Conservation (phyloP, 202 grass and related monocot species). For the Musa balbisiana region DNA sequence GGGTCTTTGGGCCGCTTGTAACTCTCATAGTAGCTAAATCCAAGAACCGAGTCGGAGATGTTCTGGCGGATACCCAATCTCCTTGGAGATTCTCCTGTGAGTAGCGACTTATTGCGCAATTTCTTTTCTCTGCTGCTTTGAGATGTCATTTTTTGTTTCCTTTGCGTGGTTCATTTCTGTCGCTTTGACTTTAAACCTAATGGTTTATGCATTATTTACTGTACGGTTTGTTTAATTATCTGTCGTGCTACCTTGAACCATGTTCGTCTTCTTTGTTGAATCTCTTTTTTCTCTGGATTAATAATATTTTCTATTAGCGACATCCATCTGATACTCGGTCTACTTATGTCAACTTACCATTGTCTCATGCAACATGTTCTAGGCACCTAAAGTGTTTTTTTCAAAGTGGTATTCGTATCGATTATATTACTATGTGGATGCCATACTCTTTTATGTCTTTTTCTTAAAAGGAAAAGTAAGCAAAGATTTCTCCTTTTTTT, state of each 20-base stretch:
- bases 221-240: background rate
- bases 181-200: background rate
- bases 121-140: background rate
- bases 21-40: background rate
- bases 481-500: no score
- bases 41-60: background rate
- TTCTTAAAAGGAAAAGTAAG: no score
- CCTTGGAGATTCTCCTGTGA: conserved; percentile 1
- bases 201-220: background rate
- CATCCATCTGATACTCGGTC: no score
- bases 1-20: background rate
- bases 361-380: no score
- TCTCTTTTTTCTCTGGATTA: background rate
- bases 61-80: conserved; percentile 5
- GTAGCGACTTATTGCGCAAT: background rate
- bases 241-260: background rate
- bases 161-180: background rate
- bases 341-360: no score
- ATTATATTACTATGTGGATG: no score
- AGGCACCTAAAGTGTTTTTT: no score
- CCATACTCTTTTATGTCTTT: no score
- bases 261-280: background rate
- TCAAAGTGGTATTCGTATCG: no score
- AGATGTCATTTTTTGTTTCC: background rate
- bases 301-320: background rate